Conservation (phyloP, 2,329 filamentous ascomycete genomes). For the Penicillium sumatraense region DNA sequence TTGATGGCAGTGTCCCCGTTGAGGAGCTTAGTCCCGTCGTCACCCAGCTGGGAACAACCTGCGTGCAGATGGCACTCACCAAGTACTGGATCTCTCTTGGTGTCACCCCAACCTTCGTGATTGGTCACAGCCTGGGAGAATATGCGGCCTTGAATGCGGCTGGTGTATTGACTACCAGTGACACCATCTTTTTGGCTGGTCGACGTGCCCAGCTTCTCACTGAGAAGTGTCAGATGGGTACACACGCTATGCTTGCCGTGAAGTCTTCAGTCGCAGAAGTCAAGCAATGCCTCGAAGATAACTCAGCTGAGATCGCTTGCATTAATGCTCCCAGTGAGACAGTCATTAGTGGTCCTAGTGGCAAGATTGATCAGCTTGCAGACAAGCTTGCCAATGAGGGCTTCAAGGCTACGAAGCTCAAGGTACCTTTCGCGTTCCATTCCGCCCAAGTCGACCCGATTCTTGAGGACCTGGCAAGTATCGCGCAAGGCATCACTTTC, state of each 20-base stretch:
- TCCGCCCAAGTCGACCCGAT: slow-evolving; percentile 53
- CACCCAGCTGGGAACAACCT: slow-evolving; percentile 46
- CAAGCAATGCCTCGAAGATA: slow-evolving; percentile 35
- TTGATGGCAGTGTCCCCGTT: slow-evolving; percentile 29
- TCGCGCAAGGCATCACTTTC: slow-evolving; percentile 44
- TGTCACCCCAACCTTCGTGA: slow-evolving; percentile 42
- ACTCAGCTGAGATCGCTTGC: slow-evolving; percentile 42
- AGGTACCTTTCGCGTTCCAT: slow-evolving; percentile 53
- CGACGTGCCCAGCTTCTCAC: slow-evolving; percentile 47
- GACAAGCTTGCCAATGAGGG: slow-evolving; percentile 40
- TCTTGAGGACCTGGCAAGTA: slow-evolving; percentile 44
- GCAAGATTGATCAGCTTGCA: slow-evolving; percentile 42
- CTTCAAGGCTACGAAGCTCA: slow-evolving; percentile 47
- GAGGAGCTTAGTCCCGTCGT: slow-evolving; percentile 29
- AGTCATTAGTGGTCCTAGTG: slow-evolving; percentile 45
- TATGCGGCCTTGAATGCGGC: slow-evolving; percentile 47
- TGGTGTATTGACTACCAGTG: slow-evolving; percentile 41
- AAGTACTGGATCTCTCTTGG: slow-evolving; percentile 36
- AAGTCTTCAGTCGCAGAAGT: slow-evolving; percentile 42
- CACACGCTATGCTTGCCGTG: slow-evolving; percentile 51
- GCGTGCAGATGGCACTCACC: slow-evolving; percentile 48
- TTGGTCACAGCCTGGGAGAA: slow-evolving; percentile 50
- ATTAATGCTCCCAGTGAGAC: slow-evolving; percentile 51
- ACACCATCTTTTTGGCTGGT: slow-evolving; percentile 47
- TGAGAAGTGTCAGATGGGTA: slow-evolving; percentile 45